Percentiles rank a stretch among this genome's conserved stretches.
phyloP scores from a whole-genome alignment of 2,329 filamentous ascomycete species.

The Periglandula ipomoeae region DNA sequence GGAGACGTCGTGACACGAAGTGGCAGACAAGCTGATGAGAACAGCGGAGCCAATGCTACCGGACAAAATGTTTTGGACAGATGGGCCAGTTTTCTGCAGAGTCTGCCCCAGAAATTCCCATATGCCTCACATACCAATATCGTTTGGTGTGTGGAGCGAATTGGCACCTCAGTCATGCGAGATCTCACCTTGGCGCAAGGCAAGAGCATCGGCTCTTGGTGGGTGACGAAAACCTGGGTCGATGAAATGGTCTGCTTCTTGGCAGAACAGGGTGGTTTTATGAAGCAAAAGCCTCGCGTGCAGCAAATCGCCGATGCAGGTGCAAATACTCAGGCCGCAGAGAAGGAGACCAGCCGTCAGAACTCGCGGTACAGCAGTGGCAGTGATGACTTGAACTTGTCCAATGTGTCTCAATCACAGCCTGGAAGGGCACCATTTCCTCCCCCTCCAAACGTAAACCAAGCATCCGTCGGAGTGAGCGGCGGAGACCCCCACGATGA shows the following conservation, averaged over 20 bases:
- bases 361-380: slow-evolving; percentile 33
- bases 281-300: slow-evolving; percentile 45
- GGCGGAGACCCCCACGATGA: slow-evolving; percentile 53
- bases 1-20: slow-evolving; percentile 44
- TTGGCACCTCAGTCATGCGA: slow-evolving; percentile 69
- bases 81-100: slow-evolving; percentile 65
- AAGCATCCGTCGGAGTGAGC: slow-evolving; percentile 26
- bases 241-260: slow-evolving; percentile 92
- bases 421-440: slow-evolving; percentile 42
- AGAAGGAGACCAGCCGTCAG: slow-evolving; percentile 26
- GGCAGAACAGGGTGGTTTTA: slow-evolving; percentile 82
- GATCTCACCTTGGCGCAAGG: slow-evolving; percentile 73
- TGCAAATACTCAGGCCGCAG: slow-evolving; percentile 24
- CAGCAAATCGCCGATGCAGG: slow-evolving; percentile 18
- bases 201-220: slow-evolving; percentile 82
- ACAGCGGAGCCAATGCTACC: slow-evolving; percentile 19
- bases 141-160: slow-evolving; percentile 64
- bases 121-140: slow-evolving; percentile 64
- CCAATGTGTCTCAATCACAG: slow-evolving; percentile 37
- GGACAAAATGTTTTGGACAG: slow-evolving; percentile 65
- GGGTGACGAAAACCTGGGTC: slow-evolving; percentile 91
- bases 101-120: slow-evolving; percentile 62
- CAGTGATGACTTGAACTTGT: slow-evolving; percentile 36
- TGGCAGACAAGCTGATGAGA: slow-evolving; percentile 26
- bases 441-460: slow-evolving; percentile 31